A percentile compares a stretch with the other conserved stretches of the same genome.
phyloP scores from a whole-genome alignment of 1,284 basidiomycete genomes.

The Phylloporus gajari region DNA sequence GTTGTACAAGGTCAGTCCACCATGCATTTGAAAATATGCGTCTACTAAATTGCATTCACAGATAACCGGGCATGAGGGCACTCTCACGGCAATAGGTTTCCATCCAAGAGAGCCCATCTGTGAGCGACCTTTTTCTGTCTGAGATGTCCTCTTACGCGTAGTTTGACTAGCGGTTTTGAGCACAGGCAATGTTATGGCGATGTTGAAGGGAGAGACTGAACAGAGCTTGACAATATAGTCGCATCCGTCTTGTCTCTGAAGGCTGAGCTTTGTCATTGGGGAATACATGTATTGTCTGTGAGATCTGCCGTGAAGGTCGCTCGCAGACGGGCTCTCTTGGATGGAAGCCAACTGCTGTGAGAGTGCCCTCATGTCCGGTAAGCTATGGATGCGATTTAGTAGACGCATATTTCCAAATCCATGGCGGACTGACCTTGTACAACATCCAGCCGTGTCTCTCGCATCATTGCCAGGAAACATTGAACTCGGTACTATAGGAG shows the following conservation, averaged over 20 bases:
- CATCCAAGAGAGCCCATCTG: conserved; percentile 93
- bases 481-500: too few species aligned
- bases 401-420: not conserved
- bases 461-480: too few species aligned
- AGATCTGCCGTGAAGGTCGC: too few species aligned
- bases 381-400: conserved; percentile 57
- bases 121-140: conserved; percentile 49
- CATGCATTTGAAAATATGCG: not conserved
- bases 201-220: conserved; percentile 91
- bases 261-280: conserved; percentile 9
- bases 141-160: conserved; percentile 10
- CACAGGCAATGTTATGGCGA: conserved; percentile 87
- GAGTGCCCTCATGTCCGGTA: conserved; percentile 94
- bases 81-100: too few species aligned
- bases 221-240: conserved; percentile 41
- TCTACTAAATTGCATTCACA: conserved; percentile 39
- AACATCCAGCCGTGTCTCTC: conserved; percentile 56
- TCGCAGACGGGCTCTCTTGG: conserved; percentile 91
- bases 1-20: conserved; percentile 82
- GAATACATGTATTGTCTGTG: not conserved
- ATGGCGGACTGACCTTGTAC: conserved; percentile 84
- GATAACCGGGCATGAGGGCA: conserved; percentile 95
- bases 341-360: conserved; percentile 91
- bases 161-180: conserved; percentile 70
- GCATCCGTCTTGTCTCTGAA: conserved; percentile 15